phyloP scores from a whole-genome alignment of 1,284 basidiomycete species.

The Microbotryum violaceum region DNA sequence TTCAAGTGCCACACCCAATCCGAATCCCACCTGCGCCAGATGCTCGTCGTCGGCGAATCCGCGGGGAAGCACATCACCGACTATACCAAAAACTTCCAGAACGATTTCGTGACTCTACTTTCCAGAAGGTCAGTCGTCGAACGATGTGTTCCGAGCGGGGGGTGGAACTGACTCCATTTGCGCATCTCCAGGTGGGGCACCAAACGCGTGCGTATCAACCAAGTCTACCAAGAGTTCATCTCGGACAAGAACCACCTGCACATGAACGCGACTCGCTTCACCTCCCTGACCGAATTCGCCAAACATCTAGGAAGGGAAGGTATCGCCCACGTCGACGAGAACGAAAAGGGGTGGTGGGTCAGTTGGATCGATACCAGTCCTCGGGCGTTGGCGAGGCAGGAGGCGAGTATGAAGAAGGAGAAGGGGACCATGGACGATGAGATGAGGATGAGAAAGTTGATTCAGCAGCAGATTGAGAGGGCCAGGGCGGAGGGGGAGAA shows the following conservation, averaged over 20 bases:
- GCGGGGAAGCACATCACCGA: conserved; percentile 84
- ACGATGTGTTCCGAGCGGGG: no score
- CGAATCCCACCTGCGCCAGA: conserved; percentile 85
- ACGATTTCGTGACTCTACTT: conserved; percentile 81
- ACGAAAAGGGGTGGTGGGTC: conserved; percentile 94
- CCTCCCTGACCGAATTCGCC: conserved; percentile 87
- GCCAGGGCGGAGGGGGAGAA: conserved; percentile 50
- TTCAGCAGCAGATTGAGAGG: conserved; percentile 89
- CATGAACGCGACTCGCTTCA: conserved; percentile 98
- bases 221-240: conserved; percentile 97
- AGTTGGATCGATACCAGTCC: conserved; percentile 95
- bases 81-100: conserved; percentile 83
- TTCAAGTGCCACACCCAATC: conserved; percentile 80
- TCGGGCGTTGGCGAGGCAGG: conserved; percentile 73
- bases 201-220: conserved; percentile 86
- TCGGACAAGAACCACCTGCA: conserved; percentile 89
- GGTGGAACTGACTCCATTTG: no score
- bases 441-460: conserved; percentile 78
- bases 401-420: conserved; percentile 85
- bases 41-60: conserved; percentile 82
- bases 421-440: conserved; percentile 86
- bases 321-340: conserved; percentile 88
- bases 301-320: conserved; percentile 85
- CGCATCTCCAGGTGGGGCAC: conserved; percentile 66
- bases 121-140: conserved; percentile 57